Percentiles rank a stretch among this genome's conserved stretches.
These are phyloP conservation scores for Rosa rugosa DNA, from an alignment of 306 rosid genomes.

Conservation along the genomic window DNA sequence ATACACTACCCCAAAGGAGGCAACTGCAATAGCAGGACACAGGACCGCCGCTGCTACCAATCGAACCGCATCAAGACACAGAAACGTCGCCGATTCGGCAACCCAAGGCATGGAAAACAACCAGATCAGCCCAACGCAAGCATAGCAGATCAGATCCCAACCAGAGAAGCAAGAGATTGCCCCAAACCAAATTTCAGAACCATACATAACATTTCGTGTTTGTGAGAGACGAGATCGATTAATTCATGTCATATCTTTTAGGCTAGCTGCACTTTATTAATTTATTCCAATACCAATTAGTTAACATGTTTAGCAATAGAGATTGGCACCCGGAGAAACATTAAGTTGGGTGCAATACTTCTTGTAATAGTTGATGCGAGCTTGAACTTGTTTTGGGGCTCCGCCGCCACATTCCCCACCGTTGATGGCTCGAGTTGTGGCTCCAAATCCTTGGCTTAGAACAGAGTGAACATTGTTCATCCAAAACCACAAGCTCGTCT, in stretches of 20 bases:
- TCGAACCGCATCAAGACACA: too few species aligned
- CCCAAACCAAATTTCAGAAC: too few species aligned
- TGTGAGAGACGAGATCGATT: neutral
- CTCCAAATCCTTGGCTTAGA: conserved; percentile 34
- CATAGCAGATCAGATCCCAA: too few species aligned
- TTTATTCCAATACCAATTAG: neutral
- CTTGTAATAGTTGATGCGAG: neutral
- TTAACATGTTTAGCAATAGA: neutral
- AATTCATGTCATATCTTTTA: neutral
- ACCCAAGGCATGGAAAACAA: too few species aligned
- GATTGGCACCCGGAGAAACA: neutral
- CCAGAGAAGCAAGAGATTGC: too few species aligned
- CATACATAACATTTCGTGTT: neutral
- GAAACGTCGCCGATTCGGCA: too few species aligned
- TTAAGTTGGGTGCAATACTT: neutral
- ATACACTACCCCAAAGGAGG: too few species aligned
- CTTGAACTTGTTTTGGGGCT: neutral
- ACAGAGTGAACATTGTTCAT: conserved; percentile 11
- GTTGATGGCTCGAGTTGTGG: conserved; percentile 27
- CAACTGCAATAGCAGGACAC: too few species aligned
- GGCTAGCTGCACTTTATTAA: neutral
- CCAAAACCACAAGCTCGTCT: conserved; percentile 35
- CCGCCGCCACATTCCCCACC: conserved; percentile 30
- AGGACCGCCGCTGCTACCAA: too few species aligned
- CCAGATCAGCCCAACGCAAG: too few species aligned